Percentiles rank a stretch among this genome's conserved stretches.
phyloP scores from a whole-genome alignment of 108 stramenopile genomes.

The Chaetoceros tenuissimus region DNA sequence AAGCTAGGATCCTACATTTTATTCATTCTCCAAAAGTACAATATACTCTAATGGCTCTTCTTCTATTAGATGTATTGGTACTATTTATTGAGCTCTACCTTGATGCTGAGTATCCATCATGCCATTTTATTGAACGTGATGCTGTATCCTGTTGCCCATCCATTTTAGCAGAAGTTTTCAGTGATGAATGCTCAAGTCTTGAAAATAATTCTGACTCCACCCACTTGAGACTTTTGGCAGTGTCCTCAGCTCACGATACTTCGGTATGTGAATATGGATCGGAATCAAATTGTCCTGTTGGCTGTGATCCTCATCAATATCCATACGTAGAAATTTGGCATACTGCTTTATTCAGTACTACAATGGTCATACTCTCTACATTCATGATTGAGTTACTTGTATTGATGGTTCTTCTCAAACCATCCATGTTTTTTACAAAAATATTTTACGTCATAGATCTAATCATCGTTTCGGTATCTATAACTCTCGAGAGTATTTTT shows the following conservation, averaged over 20 bases:
- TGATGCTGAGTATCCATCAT: slow-evolving; percentile 28
- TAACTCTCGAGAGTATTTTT: slow-evolving; percentile 25
- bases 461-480: slow-evolving; percentile 28
- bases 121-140: slow-evolving; percentile 39
- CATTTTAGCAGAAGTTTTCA: not conserved
- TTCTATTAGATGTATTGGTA: slow-evolving; percentile 41
- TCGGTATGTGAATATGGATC: too few relatives aligned
- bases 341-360: slow-evolving; percentile 18
- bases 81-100: slow-evolving; percentile 42
- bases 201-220: not conserved
- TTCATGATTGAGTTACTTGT: slow-evolving; percentile 29
- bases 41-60: slow-evolving; percentile 24
- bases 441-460: slow-evolving; percentile 40
- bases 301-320: slow-evolving; percentile 35
- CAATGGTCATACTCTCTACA: slow-evolving; percentile 21
- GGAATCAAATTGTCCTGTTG: slow-evolving; percentile 1
- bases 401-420: slow-evolving; percentile 19
- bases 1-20: slow-evolving; percentile 15
- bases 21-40: slow-evolving; percentile 27
- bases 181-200: too few relatives aligned
- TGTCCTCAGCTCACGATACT: not conserved
- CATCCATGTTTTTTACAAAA: slow-evolving; percentile 33
- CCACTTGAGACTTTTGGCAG: not conserved
- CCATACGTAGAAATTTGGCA: slow-evolving; percentile 20
- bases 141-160: slow-evolving; percentile 41